phyloP scores from a whole-genome alignment of 805 yeast species.

The Kodamaea leandrae region DNA sequence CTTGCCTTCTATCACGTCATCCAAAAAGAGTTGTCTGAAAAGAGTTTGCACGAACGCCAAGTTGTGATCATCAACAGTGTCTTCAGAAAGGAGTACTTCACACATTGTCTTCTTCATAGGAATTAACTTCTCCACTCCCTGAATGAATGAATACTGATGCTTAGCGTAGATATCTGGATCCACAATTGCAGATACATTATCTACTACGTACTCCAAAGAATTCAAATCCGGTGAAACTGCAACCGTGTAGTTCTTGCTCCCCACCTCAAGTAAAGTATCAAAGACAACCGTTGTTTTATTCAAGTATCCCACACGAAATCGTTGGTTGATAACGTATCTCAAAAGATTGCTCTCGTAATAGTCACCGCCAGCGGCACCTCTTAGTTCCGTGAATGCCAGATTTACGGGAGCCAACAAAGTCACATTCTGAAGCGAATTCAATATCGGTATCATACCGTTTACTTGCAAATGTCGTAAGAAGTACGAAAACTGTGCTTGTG shows the following conservation, averaged over 20 bases:
- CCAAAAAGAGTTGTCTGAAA: constrained; percentile 26
- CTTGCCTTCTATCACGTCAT: neutral
- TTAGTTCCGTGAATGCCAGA: constrained; percentile 55
- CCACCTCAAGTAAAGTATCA: constrained; percentile 27
- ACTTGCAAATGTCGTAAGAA: constrained; percentile 61
- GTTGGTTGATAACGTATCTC: constrained; percentile 32
- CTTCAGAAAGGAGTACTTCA: constrained; percentile 33
- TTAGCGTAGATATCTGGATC: constrained; percentile 58
- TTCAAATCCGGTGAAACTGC: constrained; percentile 25
- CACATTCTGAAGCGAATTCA: constrained; percentile 59
- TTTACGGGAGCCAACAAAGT: constrained; percentile 82
- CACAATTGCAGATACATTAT: constrained; percentile 49
- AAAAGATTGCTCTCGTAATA: constrained; percentile 5
- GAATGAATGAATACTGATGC: constrained; percentile 63
- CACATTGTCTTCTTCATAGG: constrained; percentile 34
- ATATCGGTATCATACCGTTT: constrained; percentile 56
- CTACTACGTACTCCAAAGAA: constrained; percentile 32
- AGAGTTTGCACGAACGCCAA: constrained; percentile 27
- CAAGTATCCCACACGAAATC: constrained; percentile 32
- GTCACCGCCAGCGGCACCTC: constrained; percentile 8
- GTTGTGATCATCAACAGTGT: constrained; percentile 17
- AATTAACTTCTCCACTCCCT: constrained; percentile 54
- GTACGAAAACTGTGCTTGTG: constrained; percentile 63
- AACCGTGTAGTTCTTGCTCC: constrained; percentile 18
- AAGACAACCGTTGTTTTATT: constrained; percentile 23